Conservation (phyloP, 768 basidiomycete species). For the Leccinellum rugosiceps region DNA sequence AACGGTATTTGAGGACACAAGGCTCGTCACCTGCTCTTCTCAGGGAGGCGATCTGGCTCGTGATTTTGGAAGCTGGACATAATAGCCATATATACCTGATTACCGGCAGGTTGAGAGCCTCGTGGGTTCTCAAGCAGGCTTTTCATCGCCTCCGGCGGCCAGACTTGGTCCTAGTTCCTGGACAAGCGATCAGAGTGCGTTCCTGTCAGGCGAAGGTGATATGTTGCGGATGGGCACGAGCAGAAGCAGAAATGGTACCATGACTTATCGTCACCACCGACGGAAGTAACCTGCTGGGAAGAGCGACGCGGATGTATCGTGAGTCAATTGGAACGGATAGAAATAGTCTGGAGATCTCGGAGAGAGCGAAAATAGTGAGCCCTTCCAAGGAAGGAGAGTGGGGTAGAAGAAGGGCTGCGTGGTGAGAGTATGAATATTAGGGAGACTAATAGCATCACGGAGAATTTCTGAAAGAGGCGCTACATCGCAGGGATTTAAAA, state of each 20-base stretch:
- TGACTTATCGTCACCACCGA: neutral
- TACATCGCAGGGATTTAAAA: neutral
- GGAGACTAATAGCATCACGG: neutral
- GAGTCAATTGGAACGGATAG: constrained; percentile 8
- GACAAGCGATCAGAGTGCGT: neutral
- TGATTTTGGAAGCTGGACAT: constrained; percentile 13
- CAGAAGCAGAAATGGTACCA: neutral
- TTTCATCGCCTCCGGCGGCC: constrained; percentile 11
- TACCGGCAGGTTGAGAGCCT: neutral
- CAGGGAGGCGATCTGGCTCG: constrained; percentile 4
- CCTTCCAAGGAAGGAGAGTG: constrained; percentile 6
- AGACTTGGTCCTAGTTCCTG: neutral
- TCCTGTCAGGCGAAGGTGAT: neutral
- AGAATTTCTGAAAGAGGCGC: neutral
- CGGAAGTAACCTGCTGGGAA: neutral
- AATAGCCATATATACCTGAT: constrained; percentile 1
- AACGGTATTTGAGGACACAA: neutral
- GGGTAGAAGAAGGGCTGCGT: constrained; percentile 3
- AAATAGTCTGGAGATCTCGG: constrained; percentile 17
- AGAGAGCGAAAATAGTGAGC: constrained; percentile 11
- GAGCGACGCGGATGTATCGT: neutral
- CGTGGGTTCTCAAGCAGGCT: constrained; percentile 6
- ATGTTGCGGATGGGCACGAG: neutral
- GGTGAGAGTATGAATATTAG: constrained; percentile 12
- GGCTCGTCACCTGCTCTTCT: neutral